A percentile compares a stretch with the other conserved stretches of the same genome.
Evolutionary conservation across 2,329 filamentous ascomycete species (phyloP).

Genomic region (Lachnellula arida): DNA sequence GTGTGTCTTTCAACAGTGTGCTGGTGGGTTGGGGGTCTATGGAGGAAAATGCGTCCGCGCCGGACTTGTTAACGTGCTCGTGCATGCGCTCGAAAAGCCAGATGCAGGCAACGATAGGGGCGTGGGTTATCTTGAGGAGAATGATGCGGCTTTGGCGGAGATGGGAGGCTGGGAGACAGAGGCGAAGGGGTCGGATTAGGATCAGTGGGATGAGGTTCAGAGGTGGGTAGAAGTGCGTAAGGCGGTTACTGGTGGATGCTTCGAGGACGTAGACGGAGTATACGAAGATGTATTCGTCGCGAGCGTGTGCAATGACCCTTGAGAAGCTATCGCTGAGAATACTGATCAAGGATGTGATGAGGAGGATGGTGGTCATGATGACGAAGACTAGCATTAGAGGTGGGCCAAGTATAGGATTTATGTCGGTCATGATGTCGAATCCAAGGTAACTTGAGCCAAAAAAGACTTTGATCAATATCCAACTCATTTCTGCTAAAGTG

Average conservation of each 20-base stretch:
- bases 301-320: constrained; percentile 54
- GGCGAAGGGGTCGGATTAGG: constrained; percentile 65
- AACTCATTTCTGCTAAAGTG: constrained; percentile 63
- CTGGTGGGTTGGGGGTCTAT: constrained; percentile 12
- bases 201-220: constrained; percentile 72
- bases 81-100: constrained; percentile 44
- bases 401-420: constrained; percentile 26
- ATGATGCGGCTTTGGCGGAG: constrained; percentile 59
- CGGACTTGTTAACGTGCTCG: constrained; percentile 15
- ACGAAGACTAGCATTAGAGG: constrained; percentile 59
- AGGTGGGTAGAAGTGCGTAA: constrained; percentile 66
- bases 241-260: constrained; percentile 62
- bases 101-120: constrained; percentile 66
- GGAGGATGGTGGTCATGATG: constrained; percentile 69
- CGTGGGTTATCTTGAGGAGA: constrained; percentile 58
- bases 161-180: constrained; percentile 60
- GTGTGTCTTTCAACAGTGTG: background rate
- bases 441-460: constrained; percentile 73
- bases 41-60: constrained; percentile 17
- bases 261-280: constrained; percentile 63
- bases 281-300: constrained; percentile 75
- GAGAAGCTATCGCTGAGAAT: constrained; percentile 71
- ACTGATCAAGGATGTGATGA: constrained; percentile 74
- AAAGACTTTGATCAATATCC: constrained; percentile 75
- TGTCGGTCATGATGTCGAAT: constrained; percentile 42